Conservation (phyloP, 495 filamentous ascomycete genomes). For the Hypoxylon lenormandii region DNA sequence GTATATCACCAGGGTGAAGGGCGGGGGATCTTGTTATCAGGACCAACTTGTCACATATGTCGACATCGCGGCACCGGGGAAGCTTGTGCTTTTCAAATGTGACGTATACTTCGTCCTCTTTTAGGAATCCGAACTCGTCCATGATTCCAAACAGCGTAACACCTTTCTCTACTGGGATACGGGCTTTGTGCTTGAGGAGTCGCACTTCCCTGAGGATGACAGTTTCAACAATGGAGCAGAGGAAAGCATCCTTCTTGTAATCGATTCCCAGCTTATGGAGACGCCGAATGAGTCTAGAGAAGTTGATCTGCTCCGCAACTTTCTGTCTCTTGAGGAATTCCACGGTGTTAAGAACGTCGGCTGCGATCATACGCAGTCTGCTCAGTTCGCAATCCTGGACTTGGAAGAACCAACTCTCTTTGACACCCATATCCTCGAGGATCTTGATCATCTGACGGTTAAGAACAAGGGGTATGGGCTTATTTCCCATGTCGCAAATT, state of each 20-base stretch:
- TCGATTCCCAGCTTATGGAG: constrained; percentile 66
- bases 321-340: constrained; percentile 68
- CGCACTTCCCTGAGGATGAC: constrained; percentile 73
- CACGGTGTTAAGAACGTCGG: constrained; percentile 67
- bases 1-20: constrained; percentile 83
- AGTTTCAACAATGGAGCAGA: constrained; percentile 72
- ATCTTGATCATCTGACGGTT: constrained; percentile 86
- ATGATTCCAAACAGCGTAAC: constrained; percentile 81
- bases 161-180: constrained; percentile 76
- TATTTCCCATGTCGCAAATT: constrained; percentile 76
- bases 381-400: constrained; percentile 70
- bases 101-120: constrained; percentile 75
- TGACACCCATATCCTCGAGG: constrained; percentile 75
- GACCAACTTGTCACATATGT: constrained; percentile 39
- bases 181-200: constrained; percentile 77
- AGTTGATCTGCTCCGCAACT: constrained; percentile 65
- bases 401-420: constrained; percentile 66
- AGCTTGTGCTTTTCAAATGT: constrained; percentile 55
- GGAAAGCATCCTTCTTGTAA: constrained; percentile 73
- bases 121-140: constrained; percentile 78
- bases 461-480: constrained; percentile 74
- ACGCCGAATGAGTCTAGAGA: constrained; percentile 69
- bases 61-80: constrained; percentile 29
- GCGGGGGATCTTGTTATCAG: constrained; percentile 79
- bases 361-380: constrained; percentile 67